Percentiles rank a stretch among this genome's conserved stretches.
These are phyloP conservation scores for Sporothrix variecibatus DNA, from an alignment of 2,329 filamentous ascomycete species.

Conservation along the genomic window DNA sequence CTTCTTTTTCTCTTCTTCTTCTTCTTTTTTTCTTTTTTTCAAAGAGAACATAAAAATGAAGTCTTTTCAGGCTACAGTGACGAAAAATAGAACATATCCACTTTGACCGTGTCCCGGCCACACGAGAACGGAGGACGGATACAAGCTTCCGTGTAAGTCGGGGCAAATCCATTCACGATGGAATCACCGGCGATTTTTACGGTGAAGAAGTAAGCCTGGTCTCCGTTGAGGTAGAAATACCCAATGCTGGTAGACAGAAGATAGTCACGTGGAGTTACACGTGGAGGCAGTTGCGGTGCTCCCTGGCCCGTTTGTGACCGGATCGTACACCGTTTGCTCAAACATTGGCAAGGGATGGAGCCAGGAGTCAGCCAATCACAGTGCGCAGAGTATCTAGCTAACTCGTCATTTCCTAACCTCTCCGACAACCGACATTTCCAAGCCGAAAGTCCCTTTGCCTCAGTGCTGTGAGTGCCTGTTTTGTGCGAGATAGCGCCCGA, in stretches of 20 bases:
- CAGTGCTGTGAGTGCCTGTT: not conserved
- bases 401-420: constrained; percentile 29
- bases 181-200: not conserved
- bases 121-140: not conserved
- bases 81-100: not conserved
- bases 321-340: constrained; percentile 8
- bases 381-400: not conserved
- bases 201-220: not conserved
- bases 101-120: not conserved
- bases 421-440: constrained; percentile 28
- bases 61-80: not conserved
- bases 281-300: constrained; percentile 4
- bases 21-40: no score
- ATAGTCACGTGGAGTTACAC: constrained; percentile 23
- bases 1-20: no score
- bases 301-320: not conserved
- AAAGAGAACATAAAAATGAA: not conserved
- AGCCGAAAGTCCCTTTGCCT: constrained; percentile 23
- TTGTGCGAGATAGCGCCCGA: constrained; percentile 6
- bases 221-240: not conserved
- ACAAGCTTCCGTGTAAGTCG: constrained; percentile 19
- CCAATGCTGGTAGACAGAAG: no score
- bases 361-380: constrained; percentile 22
- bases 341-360: not conserved
- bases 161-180: not conserved